Base-by-base conservation (phyloP, 768 basidiomycete species). In the Psilocybe cubensis region DNA sequence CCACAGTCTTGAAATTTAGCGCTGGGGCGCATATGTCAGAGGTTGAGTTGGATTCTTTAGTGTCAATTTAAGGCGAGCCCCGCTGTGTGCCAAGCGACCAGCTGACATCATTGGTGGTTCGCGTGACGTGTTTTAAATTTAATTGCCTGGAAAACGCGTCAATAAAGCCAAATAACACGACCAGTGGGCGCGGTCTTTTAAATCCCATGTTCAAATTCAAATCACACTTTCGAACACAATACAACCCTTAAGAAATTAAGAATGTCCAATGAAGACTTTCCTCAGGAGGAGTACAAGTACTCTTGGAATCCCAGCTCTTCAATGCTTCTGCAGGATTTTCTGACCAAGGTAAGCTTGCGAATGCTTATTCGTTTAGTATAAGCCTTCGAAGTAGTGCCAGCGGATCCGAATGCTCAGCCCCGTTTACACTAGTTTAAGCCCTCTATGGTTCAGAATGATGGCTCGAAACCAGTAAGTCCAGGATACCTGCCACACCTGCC, bases 401-500 rank as follows among this genome's bases (percentile, higher is more conserved):
- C 29, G 7, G 25, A 9, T 23, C 24, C 41, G 58, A 18, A 49
- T 43, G 10, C 48, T 6, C 25, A 12, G 24, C 29, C 31, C 40
- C 21, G 31, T 14, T 35, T 42, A 23, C 20, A 52, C 23, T 51
- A 91, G 88, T 89, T 83, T 61, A 87, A 79, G 51, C 89, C 90
- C 1, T 90, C 88, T 17, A 87, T 91, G 88, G 85, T 90, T 9
- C 83, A 88, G 62, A 83, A 91, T 65, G 87, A 91, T 56, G 89
- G 89, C 3, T 86, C 78, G 0, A 91, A 89, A 69, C 88, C 88
- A 41, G 89, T 90, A 55, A 67, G 83, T 11, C 21, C 35, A 57
- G n/a, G 1, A 20, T 29, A 11, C 24, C 9, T 59, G 21, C 23
- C 8, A 35, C 23, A 18, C 52, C n/a, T 7, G n/a, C n/a, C 47